These are phyloP conservation scores for Combretum micranthum DNA, from an alignment of 345 rosid species.

Conservation along the genomic window DNA sequence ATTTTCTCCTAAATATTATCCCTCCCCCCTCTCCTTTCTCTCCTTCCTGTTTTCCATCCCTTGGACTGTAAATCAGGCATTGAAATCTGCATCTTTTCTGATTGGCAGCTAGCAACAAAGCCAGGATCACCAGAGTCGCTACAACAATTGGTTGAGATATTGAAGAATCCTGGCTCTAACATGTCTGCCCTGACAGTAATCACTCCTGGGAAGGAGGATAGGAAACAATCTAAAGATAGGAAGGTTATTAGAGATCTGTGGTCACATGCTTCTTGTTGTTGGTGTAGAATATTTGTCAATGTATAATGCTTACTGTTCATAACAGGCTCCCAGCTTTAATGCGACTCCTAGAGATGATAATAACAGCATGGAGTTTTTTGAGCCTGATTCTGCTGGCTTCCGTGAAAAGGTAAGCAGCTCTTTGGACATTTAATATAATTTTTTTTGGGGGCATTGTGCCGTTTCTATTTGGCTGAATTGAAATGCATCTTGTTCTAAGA, in stretches of 20 bases:
- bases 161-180: slow-evolving; percentile 58
- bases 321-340: slow-evolving; percentile 41
- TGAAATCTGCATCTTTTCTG: no score
- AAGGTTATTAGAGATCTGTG: slow-evolving; percentile 31
- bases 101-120: slow-evolving; percentile 64
- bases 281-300: slow-evolving; percentile 8
- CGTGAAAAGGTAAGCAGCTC: slow-evolving; percentile 54
- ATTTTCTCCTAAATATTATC: no score
- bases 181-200: slow-evolving; percentile 30
- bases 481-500: no score
- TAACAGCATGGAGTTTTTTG: slow-evolving; percentile 38
- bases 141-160: slow-evolving; percentile 74
- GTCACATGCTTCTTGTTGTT: slow-evolving; percentile 10
- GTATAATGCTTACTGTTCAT: slow-evolving; percentile 13
- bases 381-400: slow-evolving; percentile 73
- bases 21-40: neutral
- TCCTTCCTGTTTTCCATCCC: slow-evolving; percentile 14
- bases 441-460: neutral
- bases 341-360: slow-evolving; percentile 46
- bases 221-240: slow-evolving; percentile 45
- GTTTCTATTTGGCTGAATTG: no score
- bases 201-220: slow-evolving; percentile 58
- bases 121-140: slow-evolving; percentile 75
- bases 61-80: no score
- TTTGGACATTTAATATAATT: slow-evolving; percentile 6